These are phyloP conservation scores for Fusarium udum DNA, from an alignment of 2,329 filamentous ascomycete species.

Conservation along the genomic window DNA sequence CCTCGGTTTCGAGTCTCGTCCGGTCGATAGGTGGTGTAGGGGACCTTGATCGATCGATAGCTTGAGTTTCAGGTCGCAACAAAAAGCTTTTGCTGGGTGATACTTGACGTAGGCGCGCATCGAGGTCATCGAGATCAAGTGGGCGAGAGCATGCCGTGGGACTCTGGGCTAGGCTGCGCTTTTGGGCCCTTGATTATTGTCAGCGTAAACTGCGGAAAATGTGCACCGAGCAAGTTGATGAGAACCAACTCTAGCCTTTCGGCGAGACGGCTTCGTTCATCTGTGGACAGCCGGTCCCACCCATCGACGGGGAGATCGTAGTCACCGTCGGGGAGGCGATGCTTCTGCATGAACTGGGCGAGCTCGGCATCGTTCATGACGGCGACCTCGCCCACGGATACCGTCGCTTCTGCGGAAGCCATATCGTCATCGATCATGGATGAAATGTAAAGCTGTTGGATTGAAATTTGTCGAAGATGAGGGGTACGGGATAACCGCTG, in stretches of 20 bases:
- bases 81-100: background rate
- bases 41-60: background rate
- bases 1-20: constrained; percentile 25
- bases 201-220: background rate
- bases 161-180: background rate
- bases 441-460: background rate
- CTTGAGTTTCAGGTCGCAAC: background rate
- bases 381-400: constrained; percentile 12
- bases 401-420: background rate
- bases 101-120: constrained; percentile 27
- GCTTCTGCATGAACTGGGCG: constrained; percentile 22
- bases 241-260: constrained; percentile 26
- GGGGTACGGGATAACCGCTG: too few species aligned
- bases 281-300: constrained; percentile 23
- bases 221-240: background rate
- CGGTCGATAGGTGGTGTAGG: background rate
- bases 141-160: constrained; percentile 1
- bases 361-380: constrained; percentile 31
- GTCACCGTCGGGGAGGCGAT: constrained; percentile 23
- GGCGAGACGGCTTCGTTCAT: constrained; percentile 20
- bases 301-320: constrained; percentile 23
- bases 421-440: background rate
- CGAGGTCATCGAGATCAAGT: constrained; percentile 33
- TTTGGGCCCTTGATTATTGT: background rate
- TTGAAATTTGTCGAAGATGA: too few species aligned